These are phyloP conservation scores for Mortierella sp. DNA, from an alignment of 371 early-diverging fungal genomes.

Conservation along the genomic window DNA sequence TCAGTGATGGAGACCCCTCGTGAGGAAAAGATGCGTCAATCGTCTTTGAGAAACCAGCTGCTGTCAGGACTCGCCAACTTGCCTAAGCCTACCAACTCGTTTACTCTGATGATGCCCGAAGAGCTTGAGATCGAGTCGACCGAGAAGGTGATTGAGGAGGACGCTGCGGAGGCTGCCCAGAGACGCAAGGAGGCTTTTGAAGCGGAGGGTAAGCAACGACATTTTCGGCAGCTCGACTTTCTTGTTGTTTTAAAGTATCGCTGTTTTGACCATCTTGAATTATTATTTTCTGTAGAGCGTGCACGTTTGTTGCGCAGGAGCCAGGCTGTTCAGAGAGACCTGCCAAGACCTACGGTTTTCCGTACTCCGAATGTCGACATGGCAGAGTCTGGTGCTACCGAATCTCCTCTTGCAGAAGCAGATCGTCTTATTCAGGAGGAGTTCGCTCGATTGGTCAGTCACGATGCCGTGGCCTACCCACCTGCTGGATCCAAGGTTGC, in stretches of 20 bases:
- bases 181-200: conserved; percentile 64
- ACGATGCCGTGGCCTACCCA: conserved; percentile 82
- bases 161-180: conserved; percentile 78
- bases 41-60: conserved; percentile 65
- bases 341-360: conserved; percentile 81
- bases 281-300: conserved; percentile 52
- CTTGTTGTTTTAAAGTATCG: neutral
- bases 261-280: neutral
- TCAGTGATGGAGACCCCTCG: conserved; percentile 65
- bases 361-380: conserved; percentile 27
- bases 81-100: conserved; percentile 95
- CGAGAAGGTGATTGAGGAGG: conserved; percentile 61
- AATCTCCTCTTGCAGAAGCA: conserved; percentile 38
- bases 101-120: conserved; percentile 92
- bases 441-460: conserved; percentile 62
- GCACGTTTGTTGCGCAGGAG: conserved; percentile 74
- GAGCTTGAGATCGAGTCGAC: conserved; percentile 61
- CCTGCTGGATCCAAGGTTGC: conserved; percentile 69
- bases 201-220: conserved; percentile 51
- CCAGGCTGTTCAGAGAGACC: conserved; percentile 77
- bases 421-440: conserved; percentile 58
- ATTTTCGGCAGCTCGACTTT: neutral
- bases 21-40: conserved; percentile 66
- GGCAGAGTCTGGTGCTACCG: conserved; percentile 29
- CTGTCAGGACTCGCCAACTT: conserved; percentile 72